These are phyloP conservation scores for Eutypa lata DNA, from an alignment of 2,329 filamentous ascomycete genomes.

Conservation along the genomic window DNA sequence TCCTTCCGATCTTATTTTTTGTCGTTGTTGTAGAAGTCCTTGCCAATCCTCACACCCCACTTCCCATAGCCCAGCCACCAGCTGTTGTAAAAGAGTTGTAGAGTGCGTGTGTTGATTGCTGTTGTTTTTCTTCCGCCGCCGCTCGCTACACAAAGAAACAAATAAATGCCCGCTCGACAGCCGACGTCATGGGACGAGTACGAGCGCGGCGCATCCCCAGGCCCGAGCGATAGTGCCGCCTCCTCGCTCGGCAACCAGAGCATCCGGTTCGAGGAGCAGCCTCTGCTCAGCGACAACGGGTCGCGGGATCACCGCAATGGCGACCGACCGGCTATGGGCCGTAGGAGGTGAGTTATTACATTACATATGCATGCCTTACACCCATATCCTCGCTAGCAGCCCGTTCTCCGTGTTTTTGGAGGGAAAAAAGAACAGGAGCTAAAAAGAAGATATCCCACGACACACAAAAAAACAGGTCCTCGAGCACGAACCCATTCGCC, in stretches of 20 bases:
- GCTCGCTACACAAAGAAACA: too few relatives aligned
- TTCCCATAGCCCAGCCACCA: too few relatives aligned
- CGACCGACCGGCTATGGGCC: constrained; percentile 26
- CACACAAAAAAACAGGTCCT: constrained; percentile 49
- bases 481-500: constrained; percentile 54
- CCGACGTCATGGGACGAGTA: constrained; percentile 45
- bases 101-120: too few relatives aligned
- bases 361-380: too few relatives aligned
- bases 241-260: constrained; percentile 38
- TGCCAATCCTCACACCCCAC: too few relatives aligned
- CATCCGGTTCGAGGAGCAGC: constrained; percentile 42
- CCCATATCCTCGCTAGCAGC: too few relatives aligned
- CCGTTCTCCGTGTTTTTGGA: background rate
- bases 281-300: constrained; percentile 39
- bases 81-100: too few relatives aligned
- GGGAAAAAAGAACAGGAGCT: background rate
- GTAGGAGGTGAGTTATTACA: constrained; percentile 33
- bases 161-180: constrained; percentile 16
- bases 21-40: background rate
- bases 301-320: constrained; percentile 27
- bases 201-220: constrained; percentile 38
- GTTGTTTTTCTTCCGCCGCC: too few relatives aligned
- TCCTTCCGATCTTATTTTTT: background rate
- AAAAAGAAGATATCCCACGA: background rate
- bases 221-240: constrained; percentile 37